These are phyloP conservation scores for Cyclotella kingstonii DNA, from an alignment of 108 stramenopile genomes.

Conservation along the genomic window DNA sequence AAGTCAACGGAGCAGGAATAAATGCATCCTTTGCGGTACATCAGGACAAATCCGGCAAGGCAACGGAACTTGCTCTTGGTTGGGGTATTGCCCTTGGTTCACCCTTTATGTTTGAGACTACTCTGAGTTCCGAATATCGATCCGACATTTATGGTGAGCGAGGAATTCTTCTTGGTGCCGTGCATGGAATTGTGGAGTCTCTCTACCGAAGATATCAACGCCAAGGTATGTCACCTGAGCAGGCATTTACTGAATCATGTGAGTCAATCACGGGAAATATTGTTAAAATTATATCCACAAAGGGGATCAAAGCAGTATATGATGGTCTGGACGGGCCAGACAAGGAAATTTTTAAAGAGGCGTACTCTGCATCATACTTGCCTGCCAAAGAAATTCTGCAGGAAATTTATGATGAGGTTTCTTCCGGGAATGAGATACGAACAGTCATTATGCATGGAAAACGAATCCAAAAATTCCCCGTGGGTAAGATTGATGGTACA, in stretches of 20 bases:
- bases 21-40: slow-evolving; percentile 97
- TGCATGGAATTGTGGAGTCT: slow-evolving; percentile 96
- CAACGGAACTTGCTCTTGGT: slow-evolving; percentile 94
- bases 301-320: slow-evolving; percentile 96
- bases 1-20: slow-evolving; percentile 96
- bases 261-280: slow-evolving; percentile 98
- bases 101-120: slow-evolving; percentile 98
- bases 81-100: slow-evolving; percentile 97
- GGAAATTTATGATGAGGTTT: slow-evolving; percentile 98
- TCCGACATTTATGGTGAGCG: slow-evolving; percentile 98
- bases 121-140: slow-evolving; percentile 93
- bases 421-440: slow-evolving; percentile 95
- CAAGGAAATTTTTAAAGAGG: slow-evolving; percentile 90
- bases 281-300: slow-evolving; percentile 93
- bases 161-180: slow-evolving; percentile 95
- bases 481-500: slow-evolving; percentile 98
- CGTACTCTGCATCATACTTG: slow-evolving; percentile 94
- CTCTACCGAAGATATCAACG: slow-evolving; percentile 95
- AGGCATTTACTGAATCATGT: slow-evolving; percentile 91
- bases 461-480: slow-evolving; percentile 88
- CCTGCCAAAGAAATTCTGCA: slow-evolving; percentile 98
- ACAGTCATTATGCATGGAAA: slow-evolving; percentile 97
- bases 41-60: slow-evolving; percentile 92
- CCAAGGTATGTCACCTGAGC: slow-evolving; percentile 94
- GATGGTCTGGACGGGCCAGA: slow-evolving; percentile 77